Conservation (phyloP, 176 grass and related monocot species). For the Musa troglodytarum region DNA sequence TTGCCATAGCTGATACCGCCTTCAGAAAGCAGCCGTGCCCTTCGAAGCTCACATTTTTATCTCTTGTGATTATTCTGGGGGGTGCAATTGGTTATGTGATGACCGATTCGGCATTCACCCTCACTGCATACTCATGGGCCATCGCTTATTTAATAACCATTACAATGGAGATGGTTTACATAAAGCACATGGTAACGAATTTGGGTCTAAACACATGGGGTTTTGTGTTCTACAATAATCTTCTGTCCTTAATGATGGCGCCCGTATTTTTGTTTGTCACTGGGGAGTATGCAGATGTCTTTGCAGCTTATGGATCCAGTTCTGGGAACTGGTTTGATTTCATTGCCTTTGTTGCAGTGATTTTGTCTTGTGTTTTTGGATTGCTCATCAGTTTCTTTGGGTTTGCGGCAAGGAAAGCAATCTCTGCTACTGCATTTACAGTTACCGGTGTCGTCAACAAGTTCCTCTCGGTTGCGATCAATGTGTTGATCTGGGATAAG, state of each 20-base stretch:
- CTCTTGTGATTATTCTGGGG: slow-evolving; percentile 8
- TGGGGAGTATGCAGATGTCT: slow-evolving; percentile 12
- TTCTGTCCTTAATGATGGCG: slow-evolving; percentile 17
- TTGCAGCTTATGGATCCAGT: slow-evolving; percentile 1
- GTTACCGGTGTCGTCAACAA: slow-evolving; percentile 20
- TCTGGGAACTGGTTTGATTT: slow-evolving; percentile 13
- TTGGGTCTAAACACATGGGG: slow-evolving; percentile 18
- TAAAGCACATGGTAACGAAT: slow-evolving; percentile 19
- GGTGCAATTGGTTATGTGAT: slow-evolving; percentile 16
- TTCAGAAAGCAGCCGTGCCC: slow-evolving; percentile 19
- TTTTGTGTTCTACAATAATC: slow-evolving; percentile 19
- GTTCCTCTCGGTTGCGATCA: slow-evolving; percentile 12
- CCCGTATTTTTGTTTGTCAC: background rate
- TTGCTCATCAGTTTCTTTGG: slow-evolving; percentile 23
- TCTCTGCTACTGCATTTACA: slow-evolving; percentile 21
- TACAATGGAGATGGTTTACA: slow-evolving; percentile 18
- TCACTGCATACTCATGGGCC: slow-evolving; percentile 21
- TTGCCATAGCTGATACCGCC: slow-evolving; percentile 14
- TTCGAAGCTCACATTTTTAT: slow-evolving; percentile 13
- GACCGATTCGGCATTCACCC: slow-evolving; percentile 12
- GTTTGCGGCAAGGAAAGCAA: slow-evolving; percentile 19
- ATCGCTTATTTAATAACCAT: slow-evolving; percentile 17
- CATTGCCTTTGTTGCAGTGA: background rate
- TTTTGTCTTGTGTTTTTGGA: slow-evolving; percentile 16
- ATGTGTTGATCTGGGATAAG: slow-evolving; percentile 22